Base-by-base conservation (phyloP, 2,329 filamentous ascomycete genomes). In the Fusarium armeniacum region DNA sequence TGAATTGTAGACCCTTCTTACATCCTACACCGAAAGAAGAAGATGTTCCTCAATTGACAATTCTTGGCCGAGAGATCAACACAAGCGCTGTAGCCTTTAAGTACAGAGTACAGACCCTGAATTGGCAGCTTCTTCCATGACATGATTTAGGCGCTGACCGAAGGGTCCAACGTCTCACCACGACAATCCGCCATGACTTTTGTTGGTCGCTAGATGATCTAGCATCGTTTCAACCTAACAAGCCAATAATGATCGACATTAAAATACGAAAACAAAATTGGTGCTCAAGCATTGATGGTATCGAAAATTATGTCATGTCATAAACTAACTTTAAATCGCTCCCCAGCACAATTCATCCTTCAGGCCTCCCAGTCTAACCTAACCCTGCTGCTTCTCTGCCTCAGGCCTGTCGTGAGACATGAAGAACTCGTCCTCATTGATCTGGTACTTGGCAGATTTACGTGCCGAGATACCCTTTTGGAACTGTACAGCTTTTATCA, bases 391-490 rank as follows among this genome's bases (percentile, higher is more conserved):
- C 61, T 75, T 69, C 53, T 70, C 62, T 33, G 56, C 45, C 33
- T 47, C 56, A 40, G 49, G 26, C 35, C 32, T 60, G 38, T 70
- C 73, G 10, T 72, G 59, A 11, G 72, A 62, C 12, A 70, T 65
- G 53, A 74, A 78, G 4, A 78, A 62, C 35, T 80, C 78, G 5
- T 80, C 78, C 44, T 77, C 71, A 58, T 77, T 78, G 54, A 80
- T 78, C 54, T 76, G 67, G 65, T 79, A 80, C 10, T 75, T 73
- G 51, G 75, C 68, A 62, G 81, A 82, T 65, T 82, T 78, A 55
- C 81, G 77, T 49, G 81, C 81, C 0, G 78, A 71, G 8, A 83
- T 53, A 16, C 73, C 71, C 70, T 79, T 79, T 65, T 80, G 79
- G 75, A 78, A 77, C 75, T 77, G 24, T 65, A 59, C 5, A 22